These are phyloP conservation scores for Botrytis porri DNA, from an alignment of 2,329 filamentous ascomycete genomes.

Conservation along the genomic window DNA sequence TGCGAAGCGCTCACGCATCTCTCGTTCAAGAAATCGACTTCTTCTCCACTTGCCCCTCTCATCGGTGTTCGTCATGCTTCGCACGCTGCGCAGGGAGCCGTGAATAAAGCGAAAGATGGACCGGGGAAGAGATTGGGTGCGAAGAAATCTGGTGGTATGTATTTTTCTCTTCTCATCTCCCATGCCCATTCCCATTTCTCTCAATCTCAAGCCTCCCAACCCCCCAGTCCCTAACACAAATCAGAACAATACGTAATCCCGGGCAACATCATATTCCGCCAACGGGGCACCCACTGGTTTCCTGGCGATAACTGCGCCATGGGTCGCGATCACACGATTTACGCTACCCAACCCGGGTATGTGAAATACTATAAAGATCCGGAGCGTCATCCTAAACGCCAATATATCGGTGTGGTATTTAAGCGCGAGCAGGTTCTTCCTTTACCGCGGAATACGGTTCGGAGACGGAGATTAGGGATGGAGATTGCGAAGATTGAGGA, in stretches of 20 bases:
- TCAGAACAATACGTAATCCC: constrained; percentile 87
- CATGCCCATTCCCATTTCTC: not conserved
- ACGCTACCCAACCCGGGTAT: constrained; percentile 78
- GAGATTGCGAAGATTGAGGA: constrained; percentile 50
- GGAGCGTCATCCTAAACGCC: constrained; percentile 73
- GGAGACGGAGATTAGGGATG: constrained; percentile 74
- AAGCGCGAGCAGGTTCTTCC: constrained; percentile 78
- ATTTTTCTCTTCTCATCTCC: not conserved
- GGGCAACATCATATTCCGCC: constrained; percentile 97
- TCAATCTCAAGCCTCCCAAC: no score
- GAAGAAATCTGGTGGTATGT: constrained; percentile 82
- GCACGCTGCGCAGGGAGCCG: constrained; percentile 61
- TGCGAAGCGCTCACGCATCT: constrained; percentile 36
- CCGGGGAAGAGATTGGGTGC: constrained; percentile 87
- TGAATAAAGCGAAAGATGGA: constrained; percentile 68
- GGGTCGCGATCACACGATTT: constrained; percentile 95
- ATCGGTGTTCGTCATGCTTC: constrained; percentile 36
- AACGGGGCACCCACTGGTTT: constrained; percentile 91
- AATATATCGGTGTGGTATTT: constrained; percentile 93
- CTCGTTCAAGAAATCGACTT: constrained; percentile 25
- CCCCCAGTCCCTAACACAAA: not conserved
- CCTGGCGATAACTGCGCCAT: constrained; percentile 94
- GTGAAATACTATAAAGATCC: constrained; percentile 97
- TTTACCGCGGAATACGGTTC: constrained; percentile 68
- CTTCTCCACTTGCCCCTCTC: constrained; percentile 21